phyloP scores from a whole-genome alignment of 306 rosid species.

The Sindora glabra region DNA sequence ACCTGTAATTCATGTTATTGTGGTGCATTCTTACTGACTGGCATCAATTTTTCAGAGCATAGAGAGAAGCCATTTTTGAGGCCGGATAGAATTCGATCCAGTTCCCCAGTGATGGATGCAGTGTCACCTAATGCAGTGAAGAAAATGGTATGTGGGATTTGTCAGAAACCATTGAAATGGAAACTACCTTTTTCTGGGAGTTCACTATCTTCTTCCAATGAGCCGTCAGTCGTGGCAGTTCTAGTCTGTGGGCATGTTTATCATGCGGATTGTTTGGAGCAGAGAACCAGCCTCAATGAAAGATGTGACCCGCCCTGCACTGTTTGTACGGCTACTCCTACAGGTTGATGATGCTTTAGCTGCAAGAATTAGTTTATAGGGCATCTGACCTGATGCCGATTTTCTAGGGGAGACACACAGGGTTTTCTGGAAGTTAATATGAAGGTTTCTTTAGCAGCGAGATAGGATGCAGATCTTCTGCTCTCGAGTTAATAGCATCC shows the following conservation, averaged over 20 bases:
- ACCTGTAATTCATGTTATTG: too few relatives aligned
- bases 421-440: slow-evolving; percentile 1
- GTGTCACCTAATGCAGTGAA: slow-evolving; percentile 35
- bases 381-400: not conserved
- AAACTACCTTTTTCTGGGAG: slow-evolving; percentile 40
- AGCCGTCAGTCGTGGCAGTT: slow-evolving; percentile 72
- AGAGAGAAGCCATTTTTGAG: slow-evolving; percentile 38
- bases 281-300: slow-evolving; percentile 44
- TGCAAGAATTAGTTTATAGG: slow-evolving; percentile 18
- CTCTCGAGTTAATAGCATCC: too few relatives aligned
- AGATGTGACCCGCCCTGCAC: slow-evolving; percentile 62
- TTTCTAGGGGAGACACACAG: slow-evolving; percentile 9
- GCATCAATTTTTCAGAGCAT: too few relatives aligned
- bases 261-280: slow-evolving; percentile 88
- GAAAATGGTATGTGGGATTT: slow-evolving; percentile 57
- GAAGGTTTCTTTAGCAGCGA: too few relatives aligned
- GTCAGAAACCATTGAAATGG: slow-evolving; percentile 57
- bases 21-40: too few relatives aligned
- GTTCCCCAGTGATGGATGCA: slow-evolving; percentile 32
- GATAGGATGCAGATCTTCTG: too few relatives aligned
- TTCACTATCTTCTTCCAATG: slow-evolving; percentile 37
- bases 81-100: slow-evolving; percentile 71
- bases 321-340: slow-evolving; percentile 33
- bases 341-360: slow-evolving; percentile 25
- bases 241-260: slow-evolving; percentile 81